Evolutionary conservation across 2,329 filamentous ascomycete species (phyloP), one percentile per base, ranked within the genome.

Genomic region (Macroventuria anomochaeta): DNA sequence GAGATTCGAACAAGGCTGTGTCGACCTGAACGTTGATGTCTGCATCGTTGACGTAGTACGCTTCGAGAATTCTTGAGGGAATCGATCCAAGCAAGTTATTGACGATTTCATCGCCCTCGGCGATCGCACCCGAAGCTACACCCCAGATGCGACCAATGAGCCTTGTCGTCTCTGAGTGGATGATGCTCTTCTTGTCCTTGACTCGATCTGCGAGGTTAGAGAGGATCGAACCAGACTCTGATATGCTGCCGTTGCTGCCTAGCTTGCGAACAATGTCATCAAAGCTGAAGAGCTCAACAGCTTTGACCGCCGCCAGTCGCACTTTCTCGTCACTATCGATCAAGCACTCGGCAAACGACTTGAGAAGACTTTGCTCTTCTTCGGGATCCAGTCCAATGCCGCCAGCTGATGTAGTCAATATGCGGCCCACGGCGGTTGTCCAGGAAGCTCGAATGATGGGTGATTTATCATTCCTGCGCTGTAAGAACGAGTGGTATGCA

Each of bases 291-390:
- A 85, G 82, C 54, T 89, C 89, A 20, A 99, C 84, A 1, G 89
- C 88, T 70, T 91, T 89, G 41, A 97, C 88, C n/a, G 92, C 91
- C 26, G 93, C 89, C 53, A 97, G 77, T 26, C 95, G 87, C 36
- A 99, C 95, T 69, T 88, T 93, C 67, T 99, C 95, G 68, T 99
- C 95, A 29, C 83, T 85, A 71, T 99, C 95, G 17, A 87, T 87
- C 10, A 97, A 83, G 77, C 93, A 92, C 54, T 92, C 90, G 1
- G 86, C 85, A 17, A 97, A 80, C 7, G 85, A 85, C 55, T 85
- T 84, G 39, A 97, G 84, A 31, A 97, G 83, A 38, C 83, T 81
- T 43, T 83, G 82, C 72, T 96, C 91, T 60, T 97, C 93, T 52
- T 90, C 88, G 6, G 88, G 83, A 66, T 90, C 93, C 33, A 97